These are phyloP conservation scores for Leishmania tropica DNA, from an alignment of 208 protist genomes.

Conservation along the genomic window DNA sequence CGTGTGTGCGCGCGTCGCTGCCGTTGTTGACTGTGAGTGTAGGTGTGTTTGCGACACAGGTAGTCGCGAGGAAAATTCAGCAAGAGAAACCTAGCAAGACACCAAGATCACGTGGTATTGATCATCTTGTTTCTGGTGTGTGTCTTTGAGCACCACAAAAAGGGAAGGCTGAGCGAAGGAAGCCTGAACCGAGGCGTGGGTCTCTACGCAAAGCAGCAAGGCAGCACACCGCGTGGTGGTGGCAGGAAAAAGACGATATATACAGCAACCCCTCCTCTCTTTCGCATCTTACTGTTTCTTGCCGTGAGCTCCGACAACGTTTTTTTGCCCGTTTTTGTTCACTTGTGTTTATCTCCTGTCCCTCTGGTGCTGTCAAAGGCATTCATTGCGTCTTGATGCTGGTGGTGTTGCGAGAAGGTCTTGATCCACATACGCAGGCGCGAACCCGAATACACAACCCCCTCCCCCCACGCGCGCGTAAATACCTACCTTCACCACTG, in stretches of 20 bases:
- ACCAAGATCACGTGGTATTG: background rate
- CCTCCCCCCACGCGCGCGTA: background rate
- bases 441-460: background rate
- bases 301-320: background rate
- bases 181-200: background rate
- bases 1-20: background rate
- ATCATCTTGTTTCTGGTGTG: background rate
- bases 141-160: background rate
- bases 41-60: background rate
- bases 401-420: background rate
- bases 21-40: background rate
- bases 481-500: background rate
- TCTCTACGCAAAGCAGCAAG: background rate
- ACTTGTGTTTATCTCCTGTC: background rate
- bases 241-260: background rate
- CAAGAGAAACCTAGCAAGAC: background rate
- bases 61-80: background rate
- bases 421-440: background rate
- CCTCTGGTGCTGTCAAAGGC: background rate
- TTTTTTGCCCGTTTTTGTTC: background rate
- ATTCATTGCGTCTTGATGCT: background rate
- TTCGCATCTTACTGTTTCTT: background rate
- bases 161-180: background rate
- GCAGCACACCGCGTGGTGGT: background rate
- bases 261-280: background rate